Evolutionary conservation across 139 green algal genomes (phyloP), one percentile per base, ranked within the genome.

Genomic region (Chlamydomonas eustigma): DNA sequence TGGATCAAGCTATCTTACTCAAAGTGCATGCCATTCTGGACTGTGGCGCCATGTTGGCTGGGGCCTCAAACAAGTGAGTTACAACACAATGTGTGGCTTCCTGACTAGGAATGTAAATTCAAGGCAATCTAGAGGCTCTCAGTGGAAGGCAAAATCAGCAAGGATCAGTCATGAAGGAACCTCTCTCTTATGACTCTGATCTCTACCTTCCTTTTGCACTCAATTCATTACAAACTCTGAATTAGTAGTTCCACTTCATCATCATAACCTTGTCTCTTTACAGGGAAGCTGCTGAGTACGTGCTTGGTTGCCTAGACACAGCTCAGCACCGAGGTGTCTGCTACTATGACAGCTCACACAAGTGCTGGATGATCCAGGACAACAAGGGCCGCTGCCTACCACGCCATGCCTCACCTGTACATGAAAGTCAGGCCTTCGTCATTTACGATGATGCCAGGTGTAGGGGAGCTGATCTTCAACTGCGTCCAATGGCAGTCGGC

Each of bases 361-460:
- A 67, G 39, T 50, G 67, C 44, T 88, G 81, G 86, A 5, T 73
- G 18, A 67, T 89, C 6, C 25, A 63, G 31, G 81, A 89, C 69
- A 35, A 35, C 8, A 64, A 69, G 0, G 80, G 80, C 36, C 82
- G 80, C 36, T 22, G 74, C 30, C 37, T 75, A 51, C 77, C 78
- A 0, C 73, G 51, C 30, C 2, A 74, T 4, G 8, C 12, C 36
- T 88, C 83, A 2, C 80, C 81, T 30, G 71, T 89, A 5, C 50
- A 51, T 0, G 82, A 91, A 71, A 25, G 38, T 2, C 75, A 91
- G 24, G 63, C 78, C 12, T 78, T 91, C 24, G 72, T 74, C 0
- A 64, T 91, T 1, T 91, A 78, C 63, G 86, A 91, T 37, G 86
- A 91, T 25, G 84, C 86, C 5, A 77, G 79, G 52, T 91, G 86